Evolutionary conservation across 2,329 filamentous ascomycete species (phyloP), one percentile per base, ranked within the genome.

Genomic region (Ceratocystis cubensis): DNA sequence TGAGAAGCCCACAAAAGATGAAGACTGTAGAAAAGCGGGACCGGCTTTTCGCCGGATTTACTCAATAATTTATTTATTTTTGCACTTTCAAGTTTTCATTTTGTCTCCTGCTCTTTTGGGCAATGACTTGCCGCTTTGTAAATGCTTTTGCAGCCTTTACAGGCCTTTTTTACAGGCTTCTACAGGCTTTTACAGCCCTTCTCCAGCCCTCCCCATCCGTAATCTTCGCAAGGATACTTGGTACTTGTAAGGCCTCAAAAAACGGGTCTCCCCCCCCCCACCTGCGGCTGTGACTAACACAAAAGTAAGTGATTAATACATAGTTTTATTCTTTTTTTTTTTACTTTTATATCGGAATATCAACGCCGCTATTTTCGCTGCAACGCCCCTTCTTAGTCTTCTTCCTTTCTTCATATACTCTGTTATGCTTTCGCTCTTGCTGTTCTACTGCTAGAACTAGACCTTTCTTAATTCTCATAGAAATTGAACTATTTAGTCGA

Each of bases 261-360:
- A 63, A 33, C 17, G 56, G 56, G 28, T n/a, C 48, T 41, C 48
- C 48, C 5, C 15, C 22, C 22, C 22, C 22, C 22, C 22, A 20
- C 30, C 64, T 57, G 48, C 63, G n/a, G 57, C 20, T 67, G 59
- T 67, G 63, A 67, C 66, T 67, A 67, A 65, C 59, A 65, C 22
- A 50, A 65, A 41, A 5, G 37, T 2, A 5, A 15, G 37, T 48
- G 57, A 67, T 44, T 61, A 30, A 63, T 50, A 59, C 61, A 50
- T 44, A 6, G 30, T 22, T 56, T 28, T 63, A 44, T 33, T 44
- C 37, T 44, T 5, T 22, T 28, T 30, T 6, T 20, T 56, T 41
- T 13, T 15, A 37, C 28, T 46, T 37, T 65, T 20, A 59, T 59
- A 46, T 67, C 66, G 66, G 66, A 67, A 63, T 57, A 28, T 59